Base-by-base conservation (phyloP, 371 early-diverging fungal genomes). In the Mortierella sp. region DNA sequence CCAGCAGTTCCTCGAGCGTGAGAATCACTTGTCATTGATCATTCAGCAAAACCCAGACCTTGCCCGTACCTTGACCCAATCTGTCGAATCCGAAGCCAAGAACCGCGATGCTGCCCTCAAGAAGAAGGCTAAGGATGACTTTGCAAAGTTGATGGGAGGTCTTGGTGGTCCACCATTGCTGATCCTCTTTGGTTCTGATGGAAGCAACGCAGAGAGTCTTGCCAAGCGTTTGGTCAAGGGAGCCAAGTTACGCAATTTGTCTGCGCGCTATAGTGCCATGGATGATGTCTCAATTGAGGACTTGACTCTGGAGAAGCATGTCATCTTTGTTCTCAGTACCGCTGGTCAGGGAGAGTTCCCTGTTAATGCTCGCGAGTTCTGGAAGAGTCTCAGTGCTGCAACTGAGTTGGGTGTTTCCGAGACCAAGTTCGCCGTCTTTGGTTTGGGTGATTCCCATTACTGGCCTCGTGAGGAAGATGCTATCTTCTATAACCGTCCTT, bases 311-410 rank as follows among this genome's bases (percentile, higher is more conserved):
- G 95, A 95, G 84, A 89, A 87, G 73, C 91, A 93, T 34, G 88
- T 96, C 15, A 89, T 94, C 35, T 86, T 95, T 79, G 85, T 93
- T 8, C 82, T 92, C 49, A 93, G 93, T 53, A 97, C 98, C 13
- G 97, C 98, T 43, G 97, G 98, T 43, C 97, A 97, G 83, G 98
- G 98, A 83, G 98, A 97, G 89, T 91, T 96, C 75, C 98, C 98
- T 1, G 90, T 93, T 63, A 96, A 96, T 74, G 87, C 90, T 26
- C 91, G 94, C 74, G 95, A 96, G 83, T 92, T 95, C 76, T 94
- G 94, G 93, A 94, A 94, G 88, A 86, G 88, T 10, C 79, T 97
- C 70, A 70, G 84, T 19, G 83, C 84, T 31, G 77, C 86, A 0
- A 91, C 93, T 15, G 92, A 91, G 75, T 76, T 90, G 67, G 89